phyloP scores from a whole-genome alignment of 2,329 filamentous ascomycete genomes.

The Aspergillus clavatus region DNA sequence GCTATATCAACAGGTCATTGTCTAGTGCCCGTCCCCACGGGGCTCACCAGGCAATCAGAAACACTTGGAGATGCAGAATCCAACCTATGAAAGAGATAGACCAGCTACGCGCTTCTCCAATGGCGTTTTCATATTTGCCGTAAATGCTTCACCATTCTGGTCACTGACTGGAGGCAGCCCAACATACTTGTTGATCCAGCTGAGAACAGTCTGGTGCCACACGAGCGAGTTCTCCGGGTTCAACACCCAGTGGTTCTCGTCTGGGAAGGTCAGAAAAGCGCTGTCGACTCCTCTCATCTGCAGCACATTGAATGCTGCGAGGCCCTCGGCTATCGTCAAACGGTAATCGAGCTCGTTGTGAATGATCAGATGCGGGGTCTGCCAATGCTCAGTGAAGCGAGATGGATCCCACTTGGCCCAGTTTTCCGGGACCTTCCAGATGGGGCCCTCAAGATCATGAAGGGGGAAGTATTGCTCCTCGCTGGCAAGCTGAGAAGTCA shows the following conservation, averaged over 20 bases:
- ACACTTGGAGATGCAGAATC: not conserved
- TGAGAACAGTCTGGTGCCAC: constrained; percentile 82
- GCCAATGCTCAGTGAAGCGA: constrained; percentile 61
- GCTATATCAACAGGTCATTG: not conserved
- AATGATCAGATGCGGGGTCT: constrained; percentile 82
- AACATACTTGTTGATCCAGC: constrained; percentile 63
- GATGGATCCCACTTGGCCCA: constrained; percentile 58
- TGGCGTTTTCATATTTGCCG: constrained; percentile 1
- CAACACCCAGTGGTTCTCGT: constrained; percentile 77
- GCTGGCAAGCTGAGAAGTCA: constrained; percentile 40
- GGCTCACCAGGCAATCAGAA: too few species aligned
- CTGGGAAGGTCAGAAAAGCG: constrained; percentile 74
- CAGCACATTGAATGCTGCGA: constrained; percentile 80
- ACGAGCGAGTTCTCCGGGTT: constrained; percentile 87
- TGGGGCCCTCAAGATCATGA: constrained; percentile 48
- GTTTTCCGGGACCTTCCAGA: constrained; percentile 47
- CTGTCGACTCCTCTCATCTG: constrained; percentile 72
- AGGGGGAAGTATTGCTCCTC: constrained; percentile 55
- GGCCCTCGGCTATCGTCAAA: constrained; percentile 75
- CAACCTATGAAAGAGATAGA: constrained; percentile 14
- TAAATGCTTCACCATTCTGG: constrained; percentile 18
- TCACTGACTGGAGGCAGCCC: constrained; percentile 46
- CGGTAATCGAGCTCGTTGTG: constrained; percentile 90
- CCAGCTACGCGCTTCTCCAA: constrained; percentile 15
- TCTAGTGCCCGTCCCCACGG: not conserved